Base-by-base conservation (phyloP, 495 filamentous ascomycete genomes). In the Penicillium coprophilum region DNA sequence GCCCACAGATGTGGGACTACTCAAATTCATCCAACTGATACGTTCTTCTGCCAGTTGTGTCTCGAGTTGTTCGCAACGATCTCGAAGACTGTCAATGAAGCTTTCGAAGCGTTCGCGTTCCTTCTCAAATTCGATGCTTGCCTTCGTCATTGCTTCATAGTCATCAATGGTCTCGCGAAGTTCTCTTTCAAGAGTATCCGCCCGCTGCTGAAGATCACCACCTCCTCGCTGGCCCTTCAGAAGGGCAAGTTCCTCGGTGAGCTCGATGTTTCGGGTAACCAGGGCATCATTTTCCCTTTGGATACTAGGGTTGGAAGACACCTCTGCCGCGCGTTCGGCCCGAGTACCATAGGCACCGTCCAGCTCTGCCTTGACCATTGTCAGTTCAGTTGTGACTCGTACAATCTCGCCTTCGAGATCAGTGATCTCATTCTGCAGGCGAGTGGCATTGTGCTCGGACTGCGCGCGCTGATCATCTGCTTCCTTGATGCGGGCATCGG, bases 361-460 rank as follows among this genome's bases (percentile, higher is more conserved):
- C 32, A 97, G 87, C 75, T 98, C 94, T 6, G 94, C 94, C 69
- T 89, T 90, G 53, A 89, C 89, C 72, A 98, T 84, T 45, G 92
- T 92, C 55, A 96, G 77, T 66, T 97, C 94, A 36, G 92, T 97
- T 54, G 91, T 91, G 46, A 95, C 77, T 53, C 90, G 85, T 45
- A 92, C 88, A 55, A 96, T 80, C 70, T 94, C 90, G 60, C 84
- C 81, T 66, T 95, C 92, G 49, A 95, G 78, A 28, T 82, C 77
- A 12, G 87, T 80, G 68, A 94, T 77, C 63, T 96, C 91, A 11
- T 77, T 72, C 47, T 75, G 75, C 39, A 76, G 56, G 84, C 86
- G 77, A 69, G 80, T 58, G 50, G 71, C 61, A 68, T 81, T 69
- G 74, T 75, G 58, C 70, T 79, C 74, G 13, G 74, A 71, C 20